phyloP scores from a whole-genome alignment of 2,329 filamentous ascomycete genomes.

The Trichoderma hamatum region DNA sequence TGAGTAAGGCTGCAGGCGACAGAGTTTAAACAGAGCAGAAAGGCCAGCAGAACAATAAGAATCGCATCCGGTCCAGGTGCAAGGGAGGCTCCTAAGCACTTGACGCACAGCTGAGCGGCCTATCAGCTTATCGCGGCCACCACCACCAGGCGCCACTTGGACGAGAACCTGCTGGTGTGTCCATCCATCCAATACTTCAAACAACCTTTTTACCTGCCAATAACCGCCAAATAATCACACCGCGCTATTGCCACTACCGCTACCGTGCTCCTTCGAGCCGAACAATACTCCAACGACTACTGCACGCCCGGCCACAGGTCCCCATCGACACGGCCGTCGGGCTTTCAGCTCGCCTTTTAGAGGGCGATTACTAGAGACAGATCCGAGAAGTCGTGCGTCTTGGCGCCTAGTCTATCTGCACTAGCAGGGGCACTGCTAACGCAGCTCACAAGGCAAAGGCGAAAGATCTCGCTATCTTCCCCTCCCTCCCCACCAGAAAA shows the following conservation, averaged over 20 bases:
- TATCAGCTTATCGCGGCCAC: slow-evolving; percentile 26
- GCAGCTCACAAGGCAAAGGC: slow-evolving; percentile 13
- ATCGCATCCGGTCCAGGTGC: slow-evolving; percentile 5
- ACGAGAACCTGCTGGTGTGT: slow-evolving; percentile 12
- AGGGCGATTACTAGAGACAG: slow-evolving; percentile 20
- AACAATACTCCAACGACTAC: not conserved
- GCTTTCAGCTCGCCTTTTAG: slow-evolving; percentile 24
- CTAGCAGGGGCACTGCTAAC: slow-evolving; percentile 22
- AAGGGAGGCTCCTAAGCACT: not conserved
- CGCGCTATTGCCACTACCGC: slow-evolving; percentile 20
- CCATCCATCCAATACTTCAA: not conserved
- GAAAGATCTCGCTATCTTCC: slow-evolving; percentile 7
- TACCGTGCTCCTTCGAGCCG: slow-evolving; percentile 1
- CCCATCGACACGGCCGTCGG: slow-evolving; percentile 7
- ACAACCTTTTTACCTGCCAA: not conserved
- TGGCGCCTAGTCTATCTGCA: slow-evolving; percentile 15
- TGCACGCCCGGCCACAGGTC: not conserved
- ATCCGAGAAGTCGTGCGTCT: slow-evolving; percentile 25
- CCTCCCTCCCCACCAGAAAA: not conserved
- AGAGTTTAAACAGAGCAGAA: slow-evolving; percentile 18
- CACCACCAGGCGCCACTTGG: slow-evolving; percentile 22
- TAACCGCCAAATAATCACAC: slow-evolving; percentile 11
- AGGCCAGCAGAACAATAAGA: not conserved
- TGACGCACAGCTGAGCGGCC: slow-evolving; percentile 24
- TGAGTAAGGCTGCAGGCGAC: slow-evolving; percentile 26